phyloP scores from a whole-genome alignment of 768 basidiomycete genomes.

The Rubroboletus pulcherrimus region DNA sequence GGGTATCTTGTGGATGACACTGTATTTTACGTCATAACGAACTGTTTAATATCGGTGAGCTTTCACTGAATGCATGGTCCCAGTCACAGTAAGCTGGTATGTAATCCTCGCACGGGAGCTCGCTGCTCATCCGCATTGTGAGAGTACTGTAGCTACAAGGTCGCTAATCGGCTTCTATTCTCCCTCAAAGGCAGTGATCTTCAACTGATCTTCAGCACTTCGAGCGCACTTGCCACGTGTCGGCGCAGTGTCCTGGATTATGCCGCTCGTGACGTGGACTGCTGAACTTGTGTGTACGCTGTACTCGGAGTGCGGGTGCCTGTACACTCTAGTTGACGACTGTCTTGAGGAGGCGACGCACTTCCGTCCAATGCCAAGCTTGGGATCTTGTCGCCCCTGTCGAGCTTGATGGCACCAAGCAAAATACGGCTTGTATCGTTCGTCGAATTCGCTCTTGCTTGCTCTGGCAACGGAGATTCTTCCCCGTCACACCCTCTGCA shows the following conservation, averaged over 20 bases:
- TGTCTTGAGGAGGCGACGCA: not conserved
- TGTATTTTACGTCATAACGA: conserved; percentile 20
- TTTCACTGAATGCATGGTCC: not conserved
- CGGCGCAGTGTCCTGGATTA: not conserved
- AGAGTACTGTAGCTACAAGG: not conserved
- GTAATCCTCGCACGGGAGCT: not conserved
- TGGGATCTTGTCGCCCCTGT: not conserved
- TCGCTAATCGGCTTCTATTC: conserved; percentile 27
- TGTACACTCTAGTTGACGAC: not conserved
- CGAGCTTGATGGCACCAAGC: conserved; percentile 1
- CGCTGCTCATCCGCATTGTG: conserved; percentile 1
- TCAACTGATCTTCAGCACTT: conserved; percentile 26
- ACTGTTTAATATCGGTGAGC: not conserved
- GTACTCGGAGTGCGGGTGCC: not conserved
- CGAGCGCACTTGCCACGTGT: conserved; percentile 9
- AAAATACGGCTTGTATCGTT: conserved; percentile 6
- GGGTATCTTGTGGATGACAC: conserved; percentile 3
- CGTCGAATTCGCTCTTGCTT: conserved; percentile 25
- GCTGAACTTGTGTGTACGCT: not conserved
- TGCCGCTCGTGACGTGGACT: not conserved
- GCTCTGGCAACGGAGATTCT: conserved; percentile 22
- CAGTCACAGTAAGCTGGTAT: not conserved
- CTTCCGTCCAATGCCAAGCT: not conserved
- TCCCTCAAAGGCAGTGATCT: conserved; percentile 26
- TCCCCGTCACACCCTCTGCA: conserved; percentile 19